These are phyloP conservation scores for Diversispora epigaea DNA, from an alignment of 192 early-diverging fungal species.

Conservation along the genomic window DNA sequence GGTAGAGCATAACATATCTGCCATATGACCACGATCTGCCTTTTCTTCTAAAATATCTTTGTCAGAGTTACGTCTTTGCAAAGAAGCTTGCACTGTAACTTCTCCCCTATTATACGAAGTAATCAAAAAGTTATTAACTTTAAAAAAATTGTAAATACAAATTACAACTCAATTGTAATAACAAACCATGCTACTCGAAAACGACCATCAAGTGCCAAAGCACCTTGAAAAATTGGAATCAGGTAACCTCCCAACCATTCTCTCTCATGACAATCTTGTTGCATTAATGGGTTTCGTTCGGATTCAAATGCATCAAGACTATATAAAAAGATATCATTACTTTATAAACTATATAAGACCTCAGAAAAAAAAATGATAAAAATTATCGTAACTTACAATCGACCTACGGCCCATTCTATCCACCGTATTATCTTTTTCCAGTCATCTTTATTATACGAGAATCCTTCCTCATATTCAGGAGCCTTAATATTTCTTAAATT, in stretches of 20 bases:
- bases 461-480: slow-evolving; percentile 11
- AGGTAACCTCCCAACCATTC: slow-evolving; percentile 30
- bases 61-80: slow-evolving; percentile 19
- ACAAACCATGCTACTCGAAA: slow-evolving; percentile 31
- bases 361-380: background rate
- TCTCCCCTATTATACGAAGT: slow-evolving; percentile 12
- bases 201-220: slow-evolving; percentile 22
- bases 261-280: slow-evolving; percentile 29
- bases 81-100: slow-evolving; percentile 1
- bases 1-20: slow-evolving; percentile 24
- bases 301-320: slow-evolving; percentile 27
- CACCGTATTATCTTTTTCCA: slow-evolving; percentile 31
- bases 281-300: slow-evolving; percentile 19
- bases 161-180: slow-evolving; percentile 5
- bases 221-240: slow-evolving; percentile 35
- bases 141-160: background rate
- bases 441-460: slow-evolving; percentile 31
- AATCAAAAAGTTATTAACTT: slow-evolving; percentile 3
- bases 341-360: slow-evolving; percentile 14
- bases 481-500: slow-evolving; percentile 16
- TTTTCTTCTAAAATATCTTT: slow-evolving; percentile 30
- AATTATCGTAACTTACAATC: slow-evolving; percentile 20
- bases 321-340: background rate
- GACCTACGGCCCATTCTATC: slow-evolving; percentile 25
- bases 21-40: slow-evolving; percentile 22